These are phyloP conservation scores for Aeschynomene evenia DNA, from an alignment of 306 rosid genomes.

Conservation along the genomic window DNA sequence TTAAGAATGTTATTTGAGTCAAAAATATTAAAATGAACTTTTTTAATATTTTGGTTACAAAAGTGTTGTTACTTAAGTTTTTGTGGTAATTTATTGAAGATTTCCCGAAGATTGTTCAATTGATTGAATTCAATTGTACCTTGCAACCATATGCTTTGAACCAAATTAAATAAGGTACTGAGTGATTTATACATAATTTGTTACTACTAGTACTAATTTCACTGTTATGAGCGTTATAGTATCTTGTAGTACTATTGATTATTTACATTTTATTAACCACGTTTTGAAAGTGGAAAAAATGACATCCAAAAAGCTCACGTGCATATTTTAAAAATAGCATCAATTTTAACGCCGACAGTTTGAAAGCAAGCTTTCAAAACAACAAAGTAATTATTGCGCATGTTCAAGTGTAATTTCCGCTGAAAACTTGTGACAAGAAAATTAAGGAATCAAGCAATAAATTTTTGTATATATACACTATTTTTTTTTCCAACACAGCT, in stretches of 20 bases:
- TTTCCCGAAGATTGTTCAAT: too few species aligned
- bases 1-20: too few species aligned
- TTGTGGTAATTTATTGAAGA: too few species aligned
- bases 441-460: background rate
- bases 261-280: background rate
- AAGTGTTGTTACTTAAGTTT: too few species aligned
- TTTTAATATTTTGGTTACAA: too few species aligned
- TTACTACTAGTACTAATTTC: background rate
- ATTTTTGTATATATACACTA: too few species aligned
- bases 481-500: too few species aligned
- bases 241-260: background rate
- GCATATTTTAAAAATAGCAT: background rate
- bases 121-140: background rate
- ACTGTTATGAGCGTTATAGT: background rate
- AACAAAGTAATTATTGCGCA: constrained; percentile 9
- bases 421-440: background rate
- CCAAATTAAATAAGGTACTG: background rate
- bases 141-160: background rate
- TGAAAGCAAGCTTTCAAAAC: background rate
- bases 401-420: background rate
- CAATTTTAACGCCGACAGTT: background rate
- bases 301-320: background rate
- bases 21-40: too few species aligned
- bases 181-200: background rate
- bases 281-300: background rate